Percentiles rank a stretch among this genome's conserved stretches.
These are phyloP conservation scores for Entomortierella lignicola DNA, from an alignment of 192 early-diverging fungal species.

Conservation along the genomic window DNA sequence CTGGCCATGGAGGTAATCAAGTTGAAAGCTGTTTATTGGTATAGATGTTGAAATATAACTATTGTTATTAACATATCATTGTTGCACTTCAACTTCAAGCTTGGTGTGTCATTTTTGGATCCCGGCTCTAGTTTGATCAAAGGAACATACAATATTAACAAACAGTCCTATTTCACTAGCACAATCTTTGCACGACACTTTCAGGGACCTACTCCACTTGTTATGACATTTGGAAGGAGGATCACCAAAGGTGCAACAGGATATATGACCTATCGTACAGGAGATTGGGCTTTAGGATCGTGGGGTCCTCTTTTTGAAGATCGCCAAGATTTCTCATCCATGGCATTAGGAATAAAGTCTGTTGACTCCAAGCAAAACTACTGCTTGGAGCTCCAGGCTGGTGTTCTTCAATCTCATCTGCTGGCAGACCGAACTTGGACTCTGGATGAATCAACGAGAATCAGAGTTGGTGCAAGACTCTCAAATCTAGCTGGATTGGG, in stretches of 20 bases:
- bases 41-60: no score
- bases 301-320: conserved; percentile 66
- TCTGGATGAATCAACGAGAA: conserved; percentile 51
- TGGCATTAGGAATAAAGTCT: conserved; percentile 60
- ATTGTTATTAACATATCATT: background rate
- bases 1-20: conserved; percentile 78
- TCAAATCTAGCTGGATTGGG: conserved; percentile 60
- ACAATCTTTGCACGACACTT: conserved; percentile 61
- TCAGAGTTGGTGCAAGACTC: conserved; percentile 56
- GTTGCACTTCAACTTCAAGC: conserved; percentile 18
- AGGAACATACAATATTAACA: conserved; percentile 56
- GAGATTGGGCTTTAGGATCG: conserved; percentile 72
- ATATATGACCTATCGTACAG: conserved; percentile 80
- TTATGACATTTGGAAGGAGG: conserved; percentile 70
- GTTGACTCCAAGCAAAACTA: conserved; percentile 51
- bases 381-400: conserved; percentile 65
- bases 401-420: conserved; percentile 60
- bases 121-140: conserved; percentile 70
- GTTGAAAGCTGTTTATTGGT: no score
- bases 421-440: conserved; percentile 61
- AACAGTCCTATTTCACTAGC: conserved; percentile 71
- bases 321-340: conserved; percentile 57
- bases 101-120: conserved; percentile 65
- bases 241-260: conserved; percentile 74
- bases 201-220: conserved; percentile 72